Conservation (phyloP, 352 stramenopile genomes). For the Aphanomyces astaci region DNA sequence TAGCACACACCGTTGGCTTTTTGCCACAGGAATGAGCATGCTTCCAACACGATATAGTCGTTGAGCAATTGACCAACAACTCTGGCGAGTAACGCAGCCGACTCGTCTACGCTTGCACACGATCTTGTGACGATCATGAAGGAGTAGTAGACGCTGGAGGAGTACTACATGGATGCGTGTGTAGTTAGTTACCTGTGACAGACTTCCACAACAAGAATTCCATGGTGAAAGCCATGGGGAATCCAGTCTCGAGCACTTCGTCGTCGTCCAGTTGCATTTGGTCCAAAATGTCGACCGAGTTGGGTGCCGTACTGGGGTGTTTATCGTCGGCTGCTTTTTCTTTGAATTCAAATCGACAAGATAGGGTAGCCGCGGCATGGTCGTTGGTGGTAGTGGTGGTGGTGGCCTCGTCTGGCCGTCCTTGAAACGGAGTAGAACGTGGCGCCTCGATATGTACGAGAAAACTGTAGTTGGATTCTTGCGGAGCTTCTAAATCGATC, state of each 20-base stretch:
- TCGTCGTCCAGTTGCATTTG: background rate
- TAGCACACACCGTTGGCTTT: background rate
- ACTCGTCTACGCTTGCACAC: background rate
- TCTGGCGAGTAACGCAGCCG: background rate
- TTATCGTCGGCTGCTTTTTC: background rate
- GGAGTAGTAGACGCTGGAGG: too few relatives aligned
- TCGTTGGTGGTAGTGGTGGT: too few relatives aligned
- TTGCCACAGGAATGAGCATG: background rate
- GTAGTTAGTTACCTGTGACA: slow-evolving; percentile 6
- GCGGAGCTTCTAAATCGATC: background rate
- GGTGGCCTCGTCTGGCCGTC: too few relatives aligned
- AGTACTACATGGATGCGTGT: too few relatives aligned
- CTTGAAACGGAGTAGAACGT: too few relatives aligned
- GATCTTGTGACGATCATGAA: too few relatives aligned
- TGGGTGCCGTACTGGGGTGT: background rate
- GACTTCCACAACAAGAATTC: background rate
- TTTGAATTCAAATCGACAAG: background rate
- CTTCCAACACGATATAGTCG: background rate
- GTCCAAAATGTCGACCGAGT: background rate
- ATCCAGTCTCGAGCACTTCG: background rate
- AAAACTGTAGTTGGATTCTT: slow-evolving; percentile 11
- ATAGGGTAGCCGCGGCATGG: background rate
- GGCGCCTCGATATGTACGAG: slow-evolving; percentile 3
- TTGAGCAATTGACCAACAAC: background rate
- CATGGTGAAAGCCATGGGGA: background rate